Base-by-base conservation (phyloP, 2,329 filamentous ascomycete species). In the Talaromyces sp. region DNA sequence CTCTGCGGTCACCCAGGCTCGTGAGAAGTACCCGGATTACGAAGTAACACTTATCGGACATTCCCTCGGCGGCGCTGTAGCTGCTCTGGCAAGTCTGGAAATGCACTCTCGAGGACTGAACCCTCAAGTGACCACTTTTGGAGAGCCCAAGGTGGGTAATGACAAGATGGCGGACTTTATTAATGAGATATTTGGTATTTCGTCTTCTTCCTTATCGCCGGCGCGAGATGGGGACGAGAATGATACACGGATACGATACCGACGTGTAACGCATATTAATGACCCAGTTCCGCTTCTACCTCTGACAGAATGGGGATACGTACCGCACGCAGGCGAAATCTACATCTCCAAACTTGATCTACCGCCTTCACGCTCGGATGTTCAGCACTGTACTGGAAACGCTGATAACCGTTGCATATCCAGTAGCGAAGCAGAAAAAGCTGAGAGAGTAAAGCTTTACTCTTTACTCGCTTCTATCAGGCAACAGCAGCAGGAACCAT, bases 241-340 rank as follows among this genome's bases (percentile, higher is more conserved):
- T 50, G 58, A 55, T 39, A 46, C 22, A 13, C 59, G 60, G 35
- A 62, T 67, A 61, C 65, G 63, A 13, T 96, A 90, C 71, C 84
- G 89, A 60, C 84, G 93, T 15, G 83, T 97, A 10, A 97, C 94
- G 11, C 94, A 97, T 70, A 76, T 83, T 3, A 83, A 89, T 66
- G 94, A 99, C 67, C 94, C 94, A 0, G 88, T 97, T 0, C 94
- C 94, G 17, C 78, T 96, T 7, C 81, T 99, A 0, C 94, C 94
- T 0, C 80, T 95, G 2, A 79, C 81, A 2, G 90, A 96, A 78
- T 96, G 92, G 91, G 91, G 91, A 4, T 99, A 92, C 70, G 77
- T 79, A 35, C 84, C 89, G 67, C 94, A 97, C 72, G 86, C 85
- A 1, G 91, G 92, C 11, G 94, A 99, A 74, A 84, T 97, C 46